Evolutionary conservation across 1,284 basidiomycete genomes (phyloP).

Genomic region (Trichosporon sp.): DNA sequence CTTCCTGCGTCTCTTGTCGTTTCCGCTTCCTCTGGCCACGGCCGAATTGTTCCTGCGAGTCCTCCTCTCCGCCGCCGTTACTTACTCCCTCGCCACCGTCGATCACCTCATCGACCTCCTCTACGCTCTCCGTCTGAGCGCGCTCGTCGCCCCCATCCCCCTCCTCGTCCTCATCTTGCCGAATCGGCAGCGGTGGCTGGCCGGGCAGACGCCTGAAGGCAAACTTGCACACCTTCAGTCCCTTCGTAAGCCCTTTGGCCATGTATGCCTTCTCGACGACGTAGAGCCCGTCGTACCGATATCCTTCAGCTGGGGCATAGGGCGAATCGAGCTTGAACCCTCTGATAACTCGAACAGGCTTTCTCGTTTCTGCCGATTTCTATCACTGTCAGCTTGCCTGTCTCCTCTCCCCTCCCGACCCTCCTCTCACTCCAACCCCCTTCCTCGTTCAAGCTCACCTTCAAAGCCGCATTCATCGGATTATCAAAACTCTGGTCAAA

Average conservation of each 20-base stretch:
- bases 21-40: no score
- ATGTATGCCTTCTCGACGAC: conserved; percentile 40
- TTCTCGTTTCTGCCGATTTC: conserved; percentile 37
- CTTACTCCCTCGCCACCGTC: not conserved
- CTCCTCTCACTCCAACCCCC: no score
- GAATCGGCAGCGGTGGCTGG: conserved; percentile 25
- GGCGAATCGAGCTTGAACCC: conserved; percentile 46
- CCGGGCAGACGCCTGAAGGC: conserved; percentile 34
- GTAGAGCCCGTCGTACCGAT: conserved; percentile 51
- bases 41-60: not conserved
- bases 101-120: not conserved
- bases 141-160: not conserved
- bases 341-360: conserved; percentile 49
- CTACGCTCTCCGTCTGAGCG: not conserved
- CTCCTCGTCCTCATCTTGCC: conserved; percentile 2
- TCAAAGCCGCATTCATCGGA: conserved; percentile 43
- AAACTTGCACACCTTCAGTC: conserved; percentile 35
- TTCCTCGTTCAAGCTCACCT: no score
- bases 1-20: no score
- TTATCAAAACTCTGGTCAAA: conserved; percentile 46
- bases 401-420: conserved; percentile 5
- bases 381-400: not conserved
- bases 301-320: conserved; percentile 36
- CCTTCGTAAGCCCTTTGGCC: conserved; percentile 36
- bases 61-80: conserved; percentile 1